Evolutionary conservation across 768 basidiomycete species (phyloP), one percentile per base, ranked within the genome.

Genomic region (Termitomyces sp.): DNA sequence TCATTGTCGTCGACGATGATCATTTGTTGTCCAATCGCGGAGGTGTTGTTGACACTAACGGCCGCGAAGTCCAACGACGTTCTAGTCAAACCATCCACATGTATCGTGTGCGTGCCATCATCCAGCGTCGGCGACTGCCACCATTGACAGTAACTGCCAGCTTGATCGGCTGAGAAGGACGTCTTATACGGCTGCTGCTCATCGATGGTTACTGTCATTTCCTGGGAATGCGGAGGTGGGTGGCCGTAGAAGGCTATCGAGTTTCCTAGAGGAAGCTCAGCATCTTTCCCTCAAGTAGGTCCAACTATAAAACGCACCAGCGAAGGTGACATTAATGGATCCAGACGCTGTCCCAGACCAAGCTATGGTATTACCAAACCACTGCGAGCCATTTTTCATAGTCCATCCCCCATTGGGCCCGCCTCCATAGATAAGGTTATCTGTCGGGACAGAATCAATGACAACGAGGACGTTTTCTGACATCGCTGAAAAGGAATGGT

Each of bases 1-100:
- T 58, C 51, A 6, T 33, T 14, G 36, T 58, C 57, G 20, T 58
- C 57, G 18, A 58, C 36, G 44, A 58, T 58, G 39, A 30, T n/a
- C n/a, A 57, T 27, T 10, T 50, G 49, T 27, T 57, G 56, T 32
- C 49, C 42, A 2, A 27, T 7, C 24, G 45, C 20, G 14, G 3
- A 24, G 13, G 32, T 27, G 12, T 20, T 14, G 7, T 14, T 44
- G 48, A 36, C 40, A 18, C 33, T 34, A 1, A 57, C 49, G 8
- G 42, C 42, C 49, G 34, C 42, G 8, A 50, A 57, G n/a, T 57
- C 56, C 24, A 57, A 50, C n/a, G 22, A 20, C 12, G 26, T 51
- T 18, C 12, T 12, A 3, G 20, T 51, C 12, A 57, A 26, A 20
- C 49, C 33, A 7, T 36, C 42, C 12, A 57, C 14, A 0, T 10